Base-by-base conservation (phyloP, 2,329 filamentous ascomycete genomes). In the Diaporthe velutina region DNA sequence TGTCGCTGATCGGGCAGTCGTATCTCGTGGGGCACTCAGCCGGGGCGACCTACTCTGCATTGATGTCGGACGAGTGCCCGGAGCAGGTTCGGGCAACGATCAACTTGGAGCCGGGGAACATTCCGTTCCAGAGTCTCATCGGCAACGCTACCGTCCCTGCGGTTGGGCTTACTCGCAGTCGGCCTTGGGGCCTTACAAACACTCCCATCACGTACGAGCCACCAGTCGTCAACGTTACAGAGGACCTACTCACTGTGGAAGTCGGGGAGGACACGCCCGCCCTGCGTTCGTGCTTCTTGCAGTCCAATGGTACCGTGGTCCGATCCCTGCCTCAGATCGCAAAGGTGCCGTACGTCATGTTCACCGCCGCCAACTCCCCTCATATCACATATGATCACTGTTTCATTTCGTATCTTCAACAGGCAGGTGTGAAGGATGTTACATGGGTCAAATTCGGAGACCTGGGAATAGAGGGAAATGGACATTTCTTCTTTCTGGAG, bases 11-110 rank as follows among this genome's bases (percentile, higher is more conserved):
- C 28, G 79, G 79, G 4, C 79, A 78, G 22, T 78, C 81, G 8
- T 82, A 79, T 72, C 75, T 83, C 30, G 70, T 83, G n/a, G 81
- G 79, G 15, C 82, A 83, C 67, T 83, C 82, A 1, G 78, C 79
- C 4, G 81, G 80, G 13, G 70, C 70, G 4, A 71, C 70, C 1
- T 58, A 60, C 55, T 58, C 70, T 2, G 57, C 70, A 25, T 40
- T 71, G 19, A 45, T 71, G 40, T 71, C 70, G 17, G 70, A 71
- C 42, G 40, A 58, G 40, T 71, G 70, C 17, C 70, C 55, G 19
- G 55, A 58, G n/a, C 2, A 5, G 10, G 70, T 71, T 12, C 42
- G 70, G 22, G 70, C 70, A 5, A 60, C 55, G 1, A 71, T 71
- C 38, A 71, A 71, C 40, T 9, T 71, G 25, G 70, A 71, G 25